Evolutionary conservation across 2,329 filamentous ascomycete genomes (phyloP), one percentile per base, ranked within the genome.

Genomic region (Corinectria fuckeliana): DNA sequence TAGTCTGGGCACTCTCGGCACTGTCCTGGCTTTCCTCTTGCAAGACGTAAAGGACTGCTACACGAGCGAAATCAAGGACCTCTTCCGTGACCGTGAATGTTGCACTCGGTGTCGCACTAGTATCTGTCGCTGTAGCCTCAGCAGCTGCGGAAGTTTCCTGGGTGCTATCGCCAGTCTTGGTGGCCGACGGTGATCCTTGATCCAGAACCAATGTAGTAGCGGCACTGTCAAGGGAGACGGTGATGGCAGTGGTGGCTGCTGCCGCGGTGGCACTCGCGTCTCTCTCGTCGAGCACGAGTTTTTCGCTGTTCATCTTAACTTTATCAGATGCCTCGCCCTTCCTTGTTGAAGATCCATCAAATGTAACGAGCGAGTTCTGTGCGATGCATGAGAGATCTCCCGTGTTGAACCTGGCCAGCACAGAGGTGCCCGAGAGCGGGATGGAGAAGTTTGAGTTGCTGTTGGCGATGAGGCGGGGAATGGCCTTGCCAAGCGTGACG

Each of bases 341-440:
- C 26, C 80, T 75, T 4, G 75, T 72, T 2, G 78, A 75, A 55
- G 75, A 75, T 4, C 88, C 89, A 66, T 91, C 85, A 74, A 97
- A 96, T 0, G 91, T 92, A 14, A 98, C 89, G 4, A 99, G 82
- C 0, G 92, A 89, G 69, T 98, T 98, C 74, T 97, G 90, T 0
- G 89, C 87, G 8, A 87, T 86, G 75, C 95, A 99, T 54, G 91
- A 93, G 14, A 97, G 80, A 64, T 90, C 90, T 28, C 85, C 85
- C 5, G 83, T 78, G 69, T 90, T 94, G 75, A 98, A 91, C 47
- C 92, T 85, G 1, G 88, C 87, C 55, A 97, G 78, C 50, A 98
- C 85, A 7, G 82, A 82, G 1, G 85, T 85, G 4, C 85, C 82
- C 42, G 90, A 86, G 1, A 99, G 83, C 0, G 91, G 85, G 44